A percentile compares a stretch with the other conserved stretches of the same genome.
These are phyloP conservation scores for Melanopsichium pennsylvanicum DNA, from an alignment of 1,284 basidiomycete species.

Conservation along the genomic window DNA sequence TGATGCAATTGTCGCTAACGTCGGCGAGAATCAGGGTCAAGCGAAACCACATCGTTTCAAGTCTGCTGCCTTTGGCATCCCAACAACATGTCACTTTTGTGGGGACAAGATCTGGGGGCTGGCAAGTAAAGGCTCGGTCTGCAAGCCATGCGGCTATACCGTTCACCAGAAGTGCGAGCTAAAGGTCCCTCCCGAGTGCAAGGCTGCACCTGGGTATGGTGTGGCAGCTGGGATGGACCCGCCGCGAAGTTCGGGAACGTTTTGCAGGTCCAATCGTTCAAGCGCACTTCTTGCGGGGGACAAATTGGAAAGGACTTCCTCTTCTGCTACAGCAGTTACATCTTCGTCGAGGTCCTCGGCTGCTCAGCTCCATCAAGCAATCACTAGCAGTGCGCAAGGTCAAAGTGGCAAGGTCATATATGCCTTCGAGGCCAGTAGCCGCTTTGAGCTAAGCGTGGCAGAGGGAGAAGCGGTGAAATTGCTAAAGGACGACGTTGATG, in stretches of 20 bases:
- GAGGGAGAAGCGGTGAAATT: slow-evolving; percentile 46
- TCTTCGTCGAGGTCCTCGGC: not conserved
- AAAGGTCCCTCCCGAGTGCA: slow-evolving; percentile 54
- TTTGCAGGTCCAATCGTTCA: slow-evolving; percentile 10
- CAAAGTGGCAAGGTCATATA: slow-evolving; percentile 31
- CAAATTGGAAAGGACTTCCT: not conserved
- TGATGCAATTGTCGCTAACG: slow-evolving; percentile 27
- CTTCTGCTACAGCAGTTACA: not conserved
- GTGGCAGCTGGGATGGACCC: not conserved
- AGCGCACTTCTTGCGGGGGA: slow-evolving; percentile 2
- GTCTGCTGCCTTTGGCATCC: slow-evolving; percentile 50
- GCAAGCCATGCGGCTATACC: slow-evolving; percentile 55
- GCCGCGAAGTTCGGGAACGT: not conserved
- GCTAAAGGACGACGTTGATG: slow-evolving; percentile 48
- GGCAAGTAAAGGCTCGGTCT: slow-evolving; percentile 45
- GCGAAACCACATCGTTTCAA: slow-evolving; percentile 54
- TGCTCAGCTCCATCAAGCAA: not conserved
- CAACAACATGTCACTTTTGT: slow-evolving; percentile 51
- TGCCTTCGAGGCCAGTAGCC: slow-evolving; percentile 45
- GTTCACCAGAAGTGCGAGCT: slow-evolving; percentile 57
- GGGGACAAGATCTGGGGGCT: slow-evolving; percentile 52
- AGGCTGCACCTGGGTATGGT: slow-evolving; percentile 18
- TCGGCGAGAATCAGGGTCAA: slow-evolving; percentile 44
- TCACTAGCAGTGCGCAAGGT: not conserved
- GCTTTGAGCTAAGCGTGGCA: slow-evolving; percentile 45